Base-by-base conservation (phyloP, 2,329 filamentous ascomycete genomes). In the Ophiocordyceps polyrhachis-furcata region DNA sequence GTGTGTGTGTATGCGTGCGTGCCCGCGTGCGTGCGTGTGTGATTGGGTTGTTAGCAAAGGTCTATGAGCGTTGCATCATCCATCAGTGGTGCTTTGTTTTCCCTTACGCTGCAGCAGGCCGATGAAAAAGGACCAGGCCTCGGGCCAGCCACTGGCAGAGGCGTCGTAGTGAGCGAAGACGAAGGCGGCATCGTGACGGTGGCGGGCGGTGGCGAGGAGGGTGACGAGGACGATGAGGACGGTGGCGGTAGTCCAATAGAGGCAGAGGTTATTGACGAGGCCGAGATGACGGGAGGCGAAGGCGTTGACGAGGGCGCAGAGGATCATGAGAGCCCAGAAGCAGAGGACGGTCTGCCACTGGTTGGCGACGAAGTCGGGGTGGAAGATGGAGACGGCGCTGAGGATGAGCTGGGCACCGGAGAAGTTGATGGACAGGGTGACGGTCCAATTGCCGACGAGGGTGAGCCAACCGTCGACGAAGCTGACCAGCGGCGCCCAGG, bases 381-480 rank as follows among this genome's bases (percentile, higher is more conserved):
- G 63, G 57, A 79, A 74, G 46, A 86, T 63, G n/a, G 73, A 68
- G 46, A 84, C 79, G 44, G 81, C 70, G 44, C 78, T 77, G 13
- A 82, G 59, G 45, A 86, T 73, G 43, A 86, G 70, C 56, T 81
- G 73, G 47, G 76, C 80, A 38, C 78, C 80, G 5, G 83, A 69
- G 41, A 84, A 70, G 15, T 81, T 81, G 48, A 79, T 82, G 1
- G 78, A 81, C 31, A 81, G 75, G 1, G 76, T 78, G 42, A 85
- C 63, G 28, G 76, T 76, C 54, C 82, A 79, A 74, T 81, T 84
- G 42, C 79, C 80, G 29, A 79, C 78, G 44, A 79, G 74, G 49
- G 78, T 81, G 51, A 80, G 81, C 81, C 81, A 86, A 41, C 81
- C 81, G 2, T 80, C 83, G 48, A 80, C 70, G 68, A 80, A 86